Evolutionary conservation across 2,329 filamentous ascomycete species (phyloP), one percentile per base, ranked within the genome.

Genomic region (Ceratocystiopsis sp.): DNA sequence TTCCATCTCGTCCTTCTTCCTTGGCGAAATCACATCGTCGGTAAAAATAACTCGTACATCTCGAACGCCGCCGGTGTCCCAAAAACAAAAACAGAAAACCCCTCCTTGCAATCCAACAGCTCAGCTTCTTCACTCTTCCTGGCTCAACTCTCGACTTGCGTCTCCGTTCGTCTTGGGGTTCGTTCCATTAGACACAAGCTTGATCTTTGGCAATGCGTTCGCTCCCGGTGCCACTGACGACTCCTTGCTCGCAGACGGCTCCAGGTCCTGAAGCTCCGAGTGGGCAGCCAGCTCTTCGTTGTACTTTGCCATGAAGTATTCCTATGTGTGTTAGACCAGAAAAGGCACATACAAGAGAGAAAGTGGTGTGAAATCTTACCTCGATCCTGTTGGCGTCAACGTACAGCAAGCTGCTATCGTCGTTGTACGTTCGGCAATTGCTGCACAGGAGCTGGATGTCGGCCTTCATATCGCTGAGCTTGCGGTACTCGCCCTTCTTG

Each of bases 351-450:
- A 16, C 15, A 21, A 16, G 25, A 16, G 2, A n/a, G 17, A 14
- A 32, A 35, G 35, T 12, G 5, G 35, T 32, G 34, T 8, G 63
- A 36, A 18, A n/a, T 64, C 78, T 66, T 66, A 93, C 86, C 72
- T 94, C 84, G 61, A 98, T 95, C 43, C 81, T 69, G 59, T 87
- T 87, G 41, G 89, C 89, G 67, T 98, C 91, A 55, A 84, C 74
- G 64, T 87, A 96, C 43, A 98, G 72, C 53, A 93, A 68, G 60
- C 87, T 95, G 45, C 80, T 83, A 57, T 96, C 91, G 61, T 98
- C 93, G 55, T 98, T 98, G 68, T 93, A 98, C 3, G 83, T 91
- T 59, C 85, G 76, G 51, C 89, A 94, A 60, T 98, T 98, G 57
- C 73, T 77, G 59, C 87, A 91, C 61, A 98, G 73, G 49, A 89